Base-by-base conservation (phyloP, 2,329 filamentous ascomycete species). In the Penicillium concentricum region DNA sequence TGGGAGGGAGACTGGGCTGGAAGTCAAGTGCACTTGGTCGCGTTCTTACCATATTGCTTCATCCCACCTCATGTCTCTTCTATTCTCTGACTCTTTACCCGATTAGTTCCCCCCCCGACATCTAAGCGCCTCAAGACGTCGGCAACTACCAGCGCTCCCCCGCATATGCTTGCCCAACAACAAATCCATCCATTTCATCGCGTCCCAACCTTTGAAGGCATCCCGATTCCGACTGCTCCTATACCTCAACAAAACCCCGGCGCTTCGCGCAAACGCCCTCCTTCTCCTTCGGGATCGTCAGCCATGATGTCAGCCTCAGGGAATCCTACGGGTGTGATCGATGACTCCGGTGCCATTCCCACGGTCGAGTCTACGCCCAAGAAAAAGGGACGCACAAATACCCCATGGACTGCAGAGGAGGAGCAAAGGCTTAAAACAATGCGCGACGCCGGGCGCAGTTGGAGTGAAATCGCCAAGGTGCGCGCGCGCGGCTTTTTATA, bases 391-490 rank as follows among this genome's bases (percentile, higher is more conserved):
- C 84, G 94, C 59, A 97, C 94, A n/a, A 99, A 99, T 72, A 99
- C 94, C 3, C 94, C 94, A 0, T 99, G 94, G 94, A 97, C 92
- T 2, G 91, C 93, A 2, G 90, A 90, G 34, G 94, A 99, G 74
- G 94, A 99, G 76, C 86, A 93, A 72, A 83, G 92, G 44, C 79
- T 99, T 66, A 97, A 97, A 81, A 86, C 88, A 64, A 95, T 99
- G 91, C 85, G 94, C 68, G 94, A 97, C 75, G 85, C 88, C 1
- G 92, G 93, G 12, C 92, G 90, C 67, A 96, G 90, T 70, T 99
- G 94, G 94, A 95, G 91, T 47, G 94, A 97, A 70, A 99, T 99
- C 71, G 94, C 93, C 66, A 97, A 97, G 87, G 92, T 95, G 68
- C 60, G 79, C 70, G 30, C 70, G 30, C 43, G 34, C 28, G 26